phyloP scores from a whole-genome alignment of 768 basidiomycete genomes.

The Exidia glandulosa region DNA sequence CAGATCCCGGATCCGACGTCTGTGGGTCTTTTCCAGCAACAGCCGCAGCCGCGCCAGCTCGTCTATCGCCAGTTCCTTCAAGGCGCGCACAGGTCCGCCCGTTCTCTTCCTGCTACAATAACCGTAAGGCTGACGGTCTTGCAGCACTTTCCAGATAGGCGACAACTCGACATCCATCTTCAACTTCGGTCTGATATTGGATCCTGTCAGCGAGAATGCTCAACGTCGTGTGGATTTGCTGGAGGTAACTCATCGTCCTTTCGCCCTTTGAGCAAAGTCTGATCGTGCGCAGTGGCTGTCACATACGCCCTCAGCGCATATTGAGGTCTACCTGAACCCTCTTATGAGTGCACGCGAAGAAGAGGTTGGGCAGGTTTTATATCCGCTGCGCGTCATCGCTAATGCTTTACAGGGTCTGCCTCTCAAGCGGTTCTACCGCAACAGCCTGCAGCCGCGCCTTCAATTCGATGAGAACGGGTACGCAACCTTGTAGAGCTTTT shows the following conservation, averaged over 20 bases:
- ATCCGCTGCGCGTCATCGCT: neutral
- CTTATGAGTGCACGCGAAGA: constrained; percentile 26
- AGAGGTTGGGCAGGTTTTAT: constrained; percentile 44
- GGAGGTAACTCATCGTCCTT: constrained; percentile 34
- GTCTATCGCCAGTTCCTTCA: constrained; percentile 47
- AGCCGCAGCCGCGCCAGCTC: constrained; percentile 44
- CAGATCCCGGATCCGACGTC: constrained; percentile 66
- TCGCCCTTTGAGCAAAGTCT: neutral
- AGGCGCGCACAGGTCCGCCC: constrained; percentile 50
- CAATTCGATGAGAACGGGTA: constrained; percentile 65
- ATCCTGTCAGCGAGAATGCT: constrained; percentile 75
- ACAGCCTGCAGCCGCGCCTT: constrained; percentile 46
- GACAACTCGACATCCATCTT: constrained; percentile 54
- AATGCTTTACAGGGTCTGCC: constrained; percentile 33
- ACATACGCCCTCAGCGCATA: constrained; percentile 48
- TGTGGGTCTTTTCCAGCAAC: constrained; percentile 58
- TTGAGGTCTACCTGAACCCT: constrained; percentile 78
- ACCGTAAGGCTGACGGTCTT: too few relatives aligned
- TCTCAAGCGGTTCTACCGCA: constrained; percentile 87
- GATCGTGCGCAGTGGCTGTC: constrained; percentile 44
- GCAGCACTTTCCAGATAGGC: constrained; percentile 60
- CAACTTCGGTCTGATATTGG: constrained; percentile 62
- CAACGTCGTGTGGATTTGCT: constrained; percentile 81
- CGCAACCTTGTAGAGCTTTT: constrained; percentile 12
- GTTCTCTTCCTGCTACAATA: too few relatives aligned